Base-by-base conservation (phyloP, 768 basidiomycete genomes). In the Podaxis mareebaensis region DNA sequence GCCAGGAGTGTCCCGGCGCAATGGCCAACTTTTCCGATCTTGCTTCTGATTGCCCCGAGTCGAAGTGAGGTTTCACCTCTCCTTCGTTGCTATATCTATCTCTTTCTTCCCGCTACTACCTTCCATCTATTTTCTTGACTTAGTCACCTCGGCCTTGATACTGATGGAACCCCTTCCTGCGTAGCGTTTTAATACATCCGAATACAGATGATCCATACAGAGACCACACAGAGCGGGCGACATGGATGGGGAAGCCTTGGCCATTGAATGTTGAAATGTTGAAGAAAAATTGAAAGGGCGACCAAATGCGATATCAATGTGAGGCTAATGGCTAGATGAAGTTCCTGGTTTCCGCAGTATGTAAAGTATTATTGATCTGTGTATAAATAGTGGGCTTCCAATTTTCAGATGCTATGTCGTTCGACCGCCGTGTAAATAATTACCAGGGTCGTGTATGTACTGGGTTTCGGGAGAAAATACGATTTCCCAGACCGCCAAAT, bases 181-280 rank as follows among this genome's bases (percentile, higher is more conserved):
- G 48, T 38, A 90, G 89, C 15, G 87, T 91, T 26, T 76, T 90
- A 6, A 75, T 91, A 65, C 89, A 91, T 73, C 90, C 89, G 0
- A 90, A 91, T 72, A 90, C 90, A 4, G 76, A 78, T 24, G 74
- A 90, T 65, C 22, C 75, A 1, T 76, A 77, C 68, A 81, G 66
- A 66, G 89, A 90, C 67, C 90, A 91, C 60, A 84, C 86, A 0
- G 86, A 89, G 67, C 75, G 83, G 7, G 79, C 79, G 60, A 78
- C 85, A 0, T 91, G 89, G 90, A 89, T 91, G 69, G 89, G 89
- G 5, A 77, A 68, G 39, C 78, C 81, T 1, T 88, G 84, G 82
- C 85, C 87, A 0, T 67, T 91, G 44, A 68, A 82, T 58, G 70
- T 77, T 2, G 78, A 82, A 0, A 70, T 77, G 44, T 62, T 85